Base-by-base conservation (phyloP, 2,329 filamentous ascomycete species). In the Emmonsia crescens region DNA sequence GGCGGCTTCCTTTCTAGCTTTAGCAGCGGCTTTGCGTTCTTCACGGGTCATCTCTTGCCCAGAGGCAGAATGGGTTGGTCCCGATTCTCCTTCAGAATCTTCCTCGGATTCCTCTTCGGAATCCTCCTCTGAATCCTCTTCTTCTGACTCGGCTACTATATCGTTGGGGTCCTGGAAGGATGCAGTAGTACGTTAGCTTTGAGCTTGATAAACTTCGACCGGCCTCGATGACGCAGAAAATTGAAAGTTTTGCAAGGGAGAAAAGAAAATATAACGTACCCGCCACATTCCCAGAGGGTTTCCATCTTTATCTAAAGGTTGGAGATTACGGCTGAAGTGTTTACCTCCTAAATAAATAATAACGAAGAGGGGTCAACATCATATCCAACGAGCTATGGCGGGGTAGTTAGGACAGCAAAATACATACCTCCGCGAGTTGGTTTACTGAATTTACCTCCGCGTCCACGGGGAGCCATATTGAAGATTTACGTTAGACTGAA, bases 391-490 rank as follows among this genome's bases (percentile, higher is more conserved):
- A 57, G 59, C 51, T 16, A 54, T 56, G 33, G 33, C 38, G 36
- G 42, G 38, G 54, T 57, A 57, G 21, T 27, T 29, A 36, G 33
- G 60, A 24, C 3, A 38, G 3, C 6, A n/a, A 57, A 24, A 52
- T 64, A 66, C 83, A 69, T 78, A 93, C 93, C 92, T 82, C 93
- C 93, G 78, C 93, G 84, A 69, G 90, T 91, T 68, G 88, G 91
- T 81, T 96, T 97, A 80, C 86, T 89, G 76, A 93, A 96, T 79
- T 97, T 97, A 77, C 92, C 91, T 70, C 89, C 91, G 73, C 92
- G 89, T 69, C 90, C 91, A 73, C 91, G 74, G 63, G 76, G 76
- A 48, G 77, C 69, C 76, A 79, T 79, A 33, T 48, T 71, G 63
- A 36, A 14, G 49, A 10, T 42, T n/a, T 24, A 38, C 12, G 49